Evolutionary conservation across 2,329 filamentous ascomycete genomes (phyloP), one percentile per base, ranked within the genome.

Genomic region (Ceratocystis lukuohia): DNA sequence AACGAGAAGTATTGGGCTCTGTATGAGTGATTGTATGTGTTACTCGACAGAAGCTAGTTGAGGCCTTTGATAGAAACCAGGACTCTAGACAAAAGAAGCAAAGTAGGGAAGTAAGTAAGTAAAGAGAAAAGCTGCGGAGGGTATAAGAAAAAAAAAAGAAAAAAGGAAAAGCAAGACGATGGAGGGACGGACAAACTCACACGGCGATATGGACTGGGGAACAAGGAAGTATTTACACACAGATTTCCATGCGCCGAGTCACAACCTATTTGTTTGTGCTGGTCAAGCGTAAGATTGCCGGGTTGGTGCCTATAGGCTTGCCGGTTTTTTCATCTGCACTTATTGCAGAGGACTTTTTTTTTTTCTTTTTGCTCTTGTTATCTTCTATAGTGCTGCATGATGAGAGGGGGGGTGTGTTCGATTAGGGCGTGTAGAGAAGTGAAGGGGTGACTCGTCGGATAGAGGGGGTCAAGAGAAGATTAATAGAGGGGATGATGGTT

Each of bases 121-220:
- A 22, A 22, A 20, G 25, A 17, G 10, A 33, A 64, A 53, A 17
- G n/a, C 48, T 33, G 45, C 5, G 1, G 17, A 64, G 45, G 28
- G 28, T 20, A 50, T 7, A 25, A n/a, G 50, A 10, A 62, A 65
- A 65, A 61, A 61, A 61, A 61, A 61, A 22, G 41, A 61, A 65
- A 65, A 59, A 59, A 28, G 22, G 25, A 41, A 65, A 57, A n/a
- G 28, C 44, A 64, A 53, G 25, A 53, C n/a, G 45, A 64, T 45
- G 44, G 30, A 44, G 30, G 30, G 37, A 62, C n/a, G 22, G 22
- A 45, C 12, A 62, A 62, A 45, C 2, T 6, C 37, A 46, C 61
- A 45, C 10, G 61, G 20, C 22, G 61, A 33, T 44, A 62, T 44
- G 37, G 61, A 12, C 61, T 44, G 56, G 56, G 56, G 56, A 59